Evolutionary conservation across 2,329 filamentous ascomycete genomes (phyloP).

Genomic region (Claviceps maximensis): DNA sequence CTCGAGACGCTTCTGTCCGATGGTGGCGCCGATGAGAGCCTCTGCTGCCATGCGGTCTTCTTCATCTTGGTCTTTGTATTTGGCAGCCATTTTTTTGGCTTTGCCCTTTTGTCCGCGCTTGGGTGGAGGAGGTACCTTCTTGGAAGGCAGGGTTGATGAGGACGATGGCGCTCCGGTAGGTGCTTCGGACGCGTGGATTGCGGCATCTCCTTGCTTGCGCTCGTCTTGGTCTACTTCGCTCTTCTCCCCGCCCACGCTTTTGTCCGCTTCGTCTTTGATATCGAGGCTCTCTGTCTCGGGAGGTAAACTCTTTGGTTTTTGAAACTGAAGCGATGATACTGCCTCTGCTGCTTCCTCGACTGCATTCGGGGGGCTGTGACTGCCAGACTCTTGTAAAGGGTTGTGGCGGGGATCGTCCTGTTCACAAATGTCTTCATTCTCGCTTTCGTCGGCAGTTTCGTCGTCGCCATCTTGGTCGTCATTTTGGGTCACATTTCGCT

Average conservation of each 20-base stretch:
- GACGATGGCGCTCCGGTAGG: conserved; percentile 4
- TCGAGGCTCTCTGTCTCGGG: neutral
- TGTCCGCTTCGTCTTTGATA: neutral
- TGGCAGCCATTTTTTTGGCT: conserved; percentile 73
- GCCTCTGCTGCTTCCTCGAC: conserved; percentile 14
- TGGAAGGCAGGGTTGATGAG: conserved; percentile 11
- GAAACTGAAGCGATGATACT: conserved; percentile 13
- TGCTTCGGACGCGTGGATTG: conserved; percentile 10
- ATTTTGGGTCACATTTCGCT: conserved; percentile 11
- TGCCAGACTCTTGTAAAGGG: conserved; percentile 21
- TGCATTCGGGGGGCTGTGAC: conserved; percentile 13
- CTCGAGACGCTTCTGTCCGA: conserved; percentile 52
- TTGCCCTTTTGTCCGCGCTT: conserved; percentile 71
- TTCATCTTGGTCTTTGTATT: conserved; percentile 90
- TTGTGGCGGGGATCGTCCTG: conserved; percentile 21
- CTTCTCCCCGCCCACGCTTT: neutral
- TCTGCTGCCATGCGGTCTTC: conserved; percentile 80
- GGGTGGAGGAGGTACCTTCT: conserved; percentile 28
- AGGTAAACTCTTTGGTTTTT: conserved; percentile 7
- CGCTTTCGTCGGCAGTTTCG: conserved; percentile 17
- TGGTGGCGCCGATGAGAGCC: conserved; percentile 66
- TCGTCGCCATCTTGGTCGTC: conserved; percentile 10
- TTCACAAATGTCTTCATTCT: conserved; percentile 10
- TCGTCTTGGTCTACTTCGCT: conserved; percentile 7
- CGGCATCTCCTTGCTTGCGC: conserved; percentile 6